Base-by-base conservation (phyloP, 306 rosid genomes). In the Fragaria vesca region DNA sequence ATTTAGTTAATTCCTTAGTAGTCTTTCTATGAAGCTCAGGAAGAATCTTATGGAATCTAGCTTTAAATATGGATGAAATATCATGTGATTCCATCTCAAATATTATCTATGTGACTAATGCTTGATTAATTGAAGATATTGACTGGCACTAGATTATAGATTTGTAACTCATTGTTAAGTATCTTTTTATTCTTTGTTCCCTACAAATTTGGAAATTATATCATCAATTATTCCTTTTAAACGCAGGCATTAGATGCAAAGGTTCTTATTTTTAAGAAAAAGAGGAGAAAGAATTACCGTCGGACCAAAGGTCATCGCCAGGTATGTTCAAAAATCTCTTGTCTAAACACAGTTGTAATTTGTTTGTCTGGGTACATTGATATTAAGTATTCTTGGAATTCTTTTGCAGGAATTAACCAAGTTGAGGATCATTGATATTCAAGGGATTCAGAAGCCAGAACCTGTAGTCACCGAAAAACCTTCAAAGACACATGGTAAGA, bases 201-300 rank as follows among this genome's bases (percentile, higher is more conserved):
- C 8, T 30, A 57, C 32, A 67, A 12, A 50, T 5, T 46, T 30
- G 20, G 36, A 48, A 28, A 9, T 62, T 12, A 67, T 57, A 4
- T 55, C 7, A 0, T 34, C 51, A 8, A 26, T 68, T n/a, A 11
- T 84, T 63, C 78, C 79, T 32, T 74, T 76, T 66, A 63, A 65
- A 47, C 48, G 57, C 88, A 91, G 97, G 98, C 97, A 76, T 84
- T 92, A 70, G 97, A 94, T 83, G 97, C 97, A 38, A 88, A 61
- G 82, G 93, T 92, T 18, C 85, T 94, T 66, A 90, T 92, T 76
- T 94, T 94, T 69, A 94, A 94, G 93, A 94, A 94, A 86, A 92
- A 94, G 89, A 90, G 97, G 82, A 89, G 98, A 81, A 94, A 94
- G 93, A 94, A 92, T 80, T 94, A 92, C 81, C 88, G 97, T 45